A percentile compares a stretch with the other conserved stretches of the same genome.
These are phyloP conservation scores for Calophaca sinica DNA, from an alignment of 306 rosid genomes.

Conservation along the genomic window DNA sequence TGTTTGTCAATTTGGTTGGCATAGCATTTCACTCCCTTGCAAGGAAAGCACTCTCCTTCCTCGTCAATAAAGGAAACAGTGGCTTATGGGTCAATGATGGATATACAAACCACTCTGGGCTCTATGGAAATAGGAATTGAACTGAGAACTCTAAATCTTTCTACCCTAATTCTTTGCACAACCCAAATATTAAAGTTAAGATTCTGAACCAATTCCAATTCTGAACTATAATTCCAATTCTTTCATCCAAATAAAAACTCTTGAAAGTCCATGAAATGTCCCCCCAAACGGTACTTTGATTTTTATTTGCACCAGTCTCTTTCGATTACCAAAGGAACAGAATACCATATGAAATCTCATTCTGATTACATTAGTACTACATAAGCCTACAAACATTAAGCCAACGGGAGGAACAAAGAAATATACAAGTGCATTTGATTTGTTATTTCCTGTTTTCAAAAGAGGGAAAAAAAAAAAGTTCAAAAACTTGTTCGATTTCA, in stretches of 20 bases:
- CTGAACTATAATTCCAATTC: constrained; percentile 16
- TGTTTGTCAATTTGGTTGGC: not conserved
- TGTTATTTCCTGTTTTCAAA: constrained; percentile 1
- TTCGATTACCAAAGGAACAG: constrained; percentile 13
- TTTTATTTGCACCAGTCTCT: constrained; percentile 1
- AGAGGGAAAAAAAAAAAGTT: not conserved
- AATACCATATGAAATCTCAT: constrained; percentile 12
- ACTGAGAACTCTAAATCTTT: not conserved
- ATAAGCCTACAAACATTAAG: constrained; percentile 8
- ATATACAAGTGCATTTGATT: not conserved
- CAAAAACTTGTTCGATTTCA: not conserved
- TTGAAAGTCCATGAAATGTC: constrained; percentile 10
- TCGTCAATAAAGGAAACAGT: not conserved
- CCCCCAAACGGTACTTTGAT: constrained; percentile 1
- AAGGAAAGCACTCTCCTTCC: not conserved
- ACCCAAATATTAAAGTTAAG: not conserved
- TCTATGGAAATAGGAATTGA: not conserved
- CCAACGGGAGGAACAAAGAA: constrained; percentile 5
- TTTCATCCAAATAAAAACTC: not conserved
- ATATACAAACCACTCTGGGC: constrained; percentile 1
- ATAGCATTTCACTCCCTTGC: not conserved
- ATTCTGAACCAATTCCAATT: constrained; percentile 12
- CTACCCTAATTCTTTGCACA: constrained; percentile 21
- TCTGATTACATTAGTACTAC: not conserved
- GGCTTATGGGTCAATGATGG: not conserved